Conservation (phyloP, 257 asterid genomes). For the Nicotiana undulata region DNA sequence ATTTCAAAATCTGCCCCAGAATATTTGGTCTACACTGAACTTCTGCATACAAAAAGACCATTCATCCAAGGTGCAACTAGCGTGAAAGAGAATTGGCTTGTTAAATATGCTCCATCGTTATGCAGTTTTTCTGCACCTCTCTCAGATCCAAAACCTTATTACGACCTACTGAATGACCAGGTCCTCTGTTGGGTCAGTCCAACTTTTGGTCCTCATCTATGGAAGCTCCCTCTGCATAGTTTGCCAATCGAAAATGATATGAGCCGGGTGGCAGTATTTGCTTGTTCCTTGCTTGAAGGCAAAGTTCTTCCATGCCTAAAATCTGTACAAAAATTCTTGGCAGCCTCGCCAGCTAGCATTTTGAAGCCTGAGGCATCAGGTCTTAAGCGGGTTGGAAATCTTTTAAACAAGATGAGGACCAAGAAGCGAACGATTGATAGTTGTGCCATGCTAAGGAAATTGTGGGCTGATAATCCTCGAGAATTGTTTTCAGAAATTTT, state of each 20-base stretch:
- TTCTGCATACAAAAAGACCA: constrained; percentile 61
- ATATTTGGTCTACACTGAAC: constrained; percentile 66
- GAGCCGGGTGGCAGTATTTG: constrained; percentile 47
- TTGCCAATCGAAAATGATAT: constrained; percentile 44
- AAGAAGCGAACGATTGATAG: constrained; percentile 42
- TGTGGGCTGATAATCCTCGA: constrained; percentile 46
- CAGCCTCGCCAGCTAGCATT: constrained; percentile 57
- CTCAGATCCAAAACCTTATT: constrained; percentile 67
- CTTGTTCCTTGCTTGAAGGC: constrained; percentile 62
- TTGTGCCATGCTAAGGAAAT: constrained; percentile 33
- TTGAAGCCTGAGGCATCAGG: constrained; percentile 73
- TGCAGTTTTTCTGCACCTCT: constrained; percentile 80
- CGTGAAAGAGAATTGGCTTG: constrained; percentile 65
- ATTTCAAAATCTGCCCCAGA: constrained; percentile 66
- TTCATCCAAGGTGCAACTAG: constrained; percentile 80
- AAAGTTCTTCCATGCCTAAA: constrained; percentile 71
- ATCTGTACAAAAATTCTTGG: constrained; percentile 36
- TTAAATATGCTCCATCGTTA: constrained; percentile 44
- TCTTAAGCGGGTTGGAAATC: constrained; percentile 55
- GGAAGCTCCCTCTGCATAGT: constrained; percentile 66
- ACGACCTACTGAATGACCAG: constrained; percentile 45
- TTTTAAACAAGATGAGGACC: constrained; percentile 38
- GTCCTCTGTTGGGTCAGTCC: constrained; percentile 65
- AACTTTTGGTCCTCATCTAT: constrained; percentile 65
- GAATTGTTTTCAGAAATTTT: constrained; percentile 45